A percentile compares a stretch with the other conserved stretches of the same genome.
These are phyloP conservation scores for Carex sylvatica DNA, from an alignment of 202 grass and related monocot genomes.

Conservation along the genomic window DNA sequence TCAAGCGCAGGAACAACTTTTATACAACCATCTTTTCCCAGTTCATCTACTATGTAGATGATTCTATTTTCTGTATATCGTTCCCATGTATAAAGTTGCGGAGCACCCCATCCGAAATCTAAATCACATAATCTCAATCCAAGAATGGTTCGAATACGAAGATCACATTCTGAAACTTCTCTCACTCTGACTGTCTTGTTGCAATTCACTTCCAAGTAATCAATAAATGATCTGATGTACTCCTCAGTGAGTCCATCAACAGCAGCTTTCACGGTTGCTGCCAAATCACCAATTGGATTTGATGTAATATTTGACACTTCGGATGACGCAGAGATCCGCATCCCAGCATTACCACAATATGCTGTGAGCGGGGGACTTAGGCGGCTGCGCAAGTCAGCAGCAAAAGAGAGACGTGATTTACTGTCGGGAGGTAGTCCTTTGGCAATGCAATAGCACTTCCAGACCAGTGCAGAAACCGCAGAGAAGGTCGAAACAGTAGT, in stretches of 20 bases:
- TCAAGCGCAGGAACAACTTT: no score
- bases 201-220: constrained; percentile 19
- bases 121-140: neutral
- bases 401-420: neutral
- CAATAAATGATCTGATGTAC: constrained; percentile 31
- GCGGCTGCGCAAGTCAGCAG: neutral
- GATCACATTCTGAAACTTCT: neutral
- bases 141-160: neutral
- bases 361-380: neutral
- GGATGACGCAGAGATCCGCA: neutral
- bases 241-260: constrained; percentile 15
- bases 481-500: neutral
- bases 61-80: no score
- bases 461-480: constrained; percentile 29
- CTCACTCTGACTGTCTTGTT: neutral
- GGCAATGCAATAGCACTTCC: constrained; percentile 6
- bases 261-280: neutral
- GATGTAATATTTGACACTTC: constrained; percentile 17
- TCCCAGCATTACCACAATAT: constrained; percentile 26
- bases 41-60: no score
- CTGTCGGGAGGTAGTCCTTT: no score
- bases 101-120: constrained; percentile 32
- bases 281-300: neutral
- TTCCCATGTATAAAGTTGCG: neutral
- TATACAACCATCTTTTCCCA: no score